Percentiles rank a stretch among this genome's conserved stretches.
phyloP scores from a whole-genome alignment of 1,284 basidiomycete species.

The Naganishia sp. region DNA sequence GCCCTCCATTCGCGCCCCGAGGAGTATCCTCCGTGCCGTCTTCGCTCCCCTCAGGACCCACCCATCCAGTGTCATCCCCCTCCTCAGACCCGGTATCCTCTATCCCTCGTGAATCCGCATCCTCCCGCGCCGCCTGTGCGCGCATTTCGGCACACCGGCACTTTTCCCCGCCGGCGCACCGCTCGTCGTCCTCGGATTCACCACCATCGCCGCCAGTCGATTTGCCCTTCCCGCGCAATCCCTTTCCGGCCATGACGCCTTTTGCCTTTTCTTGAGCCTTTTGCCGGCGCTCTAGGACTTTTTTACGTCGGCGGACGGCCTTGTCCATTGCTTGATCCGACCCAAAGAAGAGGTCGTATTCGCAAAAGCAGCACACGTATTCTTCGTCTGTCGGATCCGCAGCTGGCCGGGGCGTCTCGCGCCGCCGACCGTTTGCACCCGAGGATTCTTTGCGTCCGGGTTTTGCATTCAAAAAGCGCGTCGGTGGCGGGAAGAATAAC shows the following conservation, averaged over 20 bases:
- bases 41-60: background rate
- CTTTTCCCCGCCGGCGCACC: constrained; percentile 25
- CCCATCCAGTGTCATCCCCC: background rate
- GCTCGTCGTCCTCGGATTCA: constrained; percentile 24
- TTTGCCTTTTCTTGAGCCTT: constrained; percentile 73
- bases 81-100: constrained; percentile 4
- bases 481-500: constrained; percentile 51
- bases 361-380: constrained; percentile 86
- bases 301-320: constrained; percentile 72
- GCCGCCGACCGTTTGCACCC: background rate
- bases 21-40: background rate
- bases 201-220: constrained; percentile 12
- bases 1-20: background rate
- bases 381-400: constrained; percentile 62
- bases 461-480: constrained; percentile 45
- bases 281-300: constrained; percentile 70
- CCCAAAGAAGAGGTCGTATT: constrained; percentile 80
- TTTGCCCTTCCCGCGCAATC: constrained; percentile 8
- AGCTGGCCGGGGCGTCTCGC: background rate
- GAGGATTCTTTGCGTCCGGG: constrained; percentile 24
- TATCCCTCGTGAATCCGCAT: constrained; percentile 11
- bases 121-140: background rate
- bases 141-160: constrained; percentile 30
- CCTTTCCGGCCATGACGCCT: constrained; percentile 52
- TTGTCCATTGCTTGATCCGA: constrained; percentile 64